Base-by-base conservation (phyloP, 2,329 filamentous ascomycete species). In the Chaetomiaceae sp. region DNA sequence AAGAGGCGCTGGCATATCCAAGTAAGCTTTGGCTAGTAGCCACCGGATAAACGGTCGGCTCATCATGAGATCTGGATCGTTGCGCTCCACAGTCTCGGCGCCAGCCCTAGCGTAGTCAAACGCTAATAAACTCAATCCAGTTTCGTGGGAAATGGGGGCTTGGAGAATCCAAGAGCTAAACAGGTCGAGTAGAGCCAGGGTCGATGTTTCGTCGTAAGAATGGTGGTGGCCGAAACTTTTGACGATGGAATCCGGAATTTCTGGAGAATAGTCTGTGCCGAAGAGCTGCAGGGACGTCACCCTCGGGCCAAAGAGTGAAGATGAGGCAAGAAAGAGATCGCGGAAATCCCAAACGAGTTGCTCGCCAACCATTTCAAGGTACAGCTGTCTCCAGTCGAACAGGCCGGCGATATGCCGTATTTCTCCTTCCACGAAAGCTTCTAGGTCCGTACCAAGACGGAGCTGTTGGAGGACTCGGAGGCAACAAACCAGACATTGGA, bases 331-430 rank as follows among this genome's bases (percentile, higher is more conserved):
- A 10, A 59, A 46, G 2, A 59, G 50, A 20, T 59, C 57, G 12
- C 27, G 44, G n/a, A 59, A 54, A 19, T 58, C 54, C 57, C 57
- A 59, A 6, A 59, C 44, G 9, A 42, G 50, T 14, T 40, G n/a
- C 14, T 56, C 50, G 1, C 37, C 23, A 4, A 53, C 35, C 7
- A 59, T 30, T 2, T 47, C 30, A 10, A 23, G 35, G 21, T 58
- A 58, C 9, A 59, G 20, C 17, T 46, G 16, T 3, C 20, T 17
- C 50, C 51, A 58, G 14, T 55, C 33, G 8, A 54, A 47, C 3
- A 51, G 30, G 12, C 2, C 12, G 12, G 10, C 39, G 5, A 13
- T 9, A 10, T 48, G n/a, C 2, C 21, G 10, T 14, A 14, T 37
- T 31, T 4, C 37, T 2, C 21, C 17, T 7, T n/a, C 35, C n/a